Conservation (phyloP, 116 monocot species). For the Dioscorea cayenensis region DNA sequence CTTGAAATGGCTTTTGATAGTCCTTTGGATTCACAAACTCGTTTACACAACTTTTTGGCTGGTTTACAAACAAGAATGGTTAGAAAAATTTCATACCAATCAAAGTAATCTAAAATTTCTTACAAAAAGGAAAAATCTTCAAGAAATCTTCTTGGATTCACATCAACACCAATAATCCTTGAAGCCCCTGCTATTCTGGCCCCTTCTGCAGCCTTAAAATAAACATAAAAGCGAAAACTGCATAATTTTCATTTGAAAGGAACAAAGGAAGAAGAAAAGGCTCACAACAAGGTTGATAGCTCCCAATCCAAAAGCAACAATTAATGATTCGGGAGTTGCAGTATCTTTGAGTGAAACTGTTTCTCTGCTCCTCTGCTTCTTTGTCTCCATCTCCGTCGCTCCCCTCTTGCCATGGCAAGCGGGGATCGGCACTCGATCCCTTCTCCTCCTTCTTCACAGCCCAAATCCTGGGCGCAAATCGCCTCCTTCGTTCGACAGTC, state of each 20-base stretch:
- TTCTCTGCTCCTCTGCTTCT: no score
- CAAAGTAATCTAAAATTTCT: background rate
- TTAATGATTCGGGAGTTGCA: constrained; percentile 18
- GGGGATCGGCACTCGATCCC: no score
- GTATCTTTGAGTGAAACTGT: no score
- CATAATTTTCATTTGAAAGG: background rate
- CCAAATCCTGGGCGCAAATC: no score
- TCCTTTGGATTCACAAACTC: constrained; percentile 1
- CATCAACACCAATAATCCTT: constrained; percentile 33
- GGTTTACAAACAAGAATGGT: background rate
- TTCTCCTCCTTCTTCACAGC: no score
- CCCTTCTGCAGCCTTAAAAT: constrained; percentile 18
- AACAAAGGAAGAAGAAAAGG: background rate
- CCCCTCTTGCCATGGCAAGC: no score
- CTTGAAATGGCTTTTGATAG: background rate
- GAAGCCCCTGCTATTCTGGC: constrained; percentile 26
- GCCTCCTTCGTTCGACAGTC: no score
- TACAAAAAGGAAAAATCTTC: constrained; percentile 5
- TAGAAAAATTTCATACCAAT: background rate
- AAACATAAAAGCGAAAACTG: background rate
- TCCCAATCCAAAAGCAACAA: constrained; percentile 32
- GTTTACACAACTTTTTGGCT: background rate
- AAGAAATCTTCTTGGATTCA: constrained; percentile 17
- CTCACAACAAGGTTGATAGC: constrained; percentile 32
- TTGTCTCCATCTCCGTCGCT: no score